Conservation (phyloP, 768 basidiomycete genomes). For the Suillus variegatus region DNA sequence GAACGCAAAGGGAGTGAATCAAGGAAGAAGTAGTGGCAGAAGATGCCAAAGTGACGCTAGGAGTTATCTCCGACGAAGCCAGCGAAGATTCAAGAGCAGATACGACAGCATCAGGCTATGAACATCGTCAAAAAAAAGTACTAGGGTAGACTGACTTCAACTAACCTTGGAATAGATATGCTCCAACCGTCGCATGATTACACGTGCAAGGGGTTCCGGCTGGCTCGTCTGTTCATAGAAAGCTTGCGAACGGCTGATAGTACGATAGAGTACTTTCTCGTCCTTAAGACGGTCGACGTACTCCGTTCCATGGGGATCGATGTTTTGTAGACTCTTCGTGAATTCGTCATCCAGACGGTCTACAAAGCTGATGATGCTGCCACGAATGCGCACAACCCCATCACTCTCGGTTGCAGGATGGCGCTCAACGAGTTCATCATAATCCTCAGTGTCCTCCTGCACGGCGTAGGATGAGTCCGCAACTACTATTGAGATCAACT, state of each 20-base stretch:
- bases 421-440: constrained; percentile 88
- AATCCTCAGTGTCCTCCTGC: constrained; percentile 85
- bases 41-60: constrained; percentile 57
- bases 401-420: constrained; percentile 68
- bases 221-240: constrained; percentile 85
- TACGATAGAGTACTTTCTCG: constrained; percentile 91
- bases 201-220: constrained; percentile 79
- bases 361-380: constrained; percentile 94
- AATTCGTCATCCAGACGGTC: constrained; percentile 98
- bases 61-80: constrained; percentile 57
- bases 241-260: constrained; percentile 89
- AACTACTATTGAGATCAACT: constrained; percentile 78
- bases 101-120: constrained; percentile 89
- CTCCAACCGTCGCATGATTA: constrained; percentile 93
- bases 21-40: constrained; percentile 68
- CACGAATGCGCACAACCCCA: constrained; percentile 84
- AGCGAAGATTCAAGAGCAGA: constrained; percentile 82
- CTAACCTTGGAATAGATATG: constrained; percentile 97
- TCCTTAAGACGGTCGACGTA: constrained; percentile 97
- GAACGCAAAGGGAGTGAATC: constrained; percentile 85
- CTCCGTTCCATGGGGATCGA: constrained; percentile 98
- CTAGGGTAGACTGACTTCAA: not conserved
- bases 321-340: constrained; percentile 94
- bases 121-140: constrained; percentile 3
- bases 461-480: constrained; percentile 76